Evolutionary conservation across 2,329 filamentous ascomycete species (phyloP), one percentile per base, ranked within the genome.

Genomic region (Trichoderma oligosporum): DNA sequence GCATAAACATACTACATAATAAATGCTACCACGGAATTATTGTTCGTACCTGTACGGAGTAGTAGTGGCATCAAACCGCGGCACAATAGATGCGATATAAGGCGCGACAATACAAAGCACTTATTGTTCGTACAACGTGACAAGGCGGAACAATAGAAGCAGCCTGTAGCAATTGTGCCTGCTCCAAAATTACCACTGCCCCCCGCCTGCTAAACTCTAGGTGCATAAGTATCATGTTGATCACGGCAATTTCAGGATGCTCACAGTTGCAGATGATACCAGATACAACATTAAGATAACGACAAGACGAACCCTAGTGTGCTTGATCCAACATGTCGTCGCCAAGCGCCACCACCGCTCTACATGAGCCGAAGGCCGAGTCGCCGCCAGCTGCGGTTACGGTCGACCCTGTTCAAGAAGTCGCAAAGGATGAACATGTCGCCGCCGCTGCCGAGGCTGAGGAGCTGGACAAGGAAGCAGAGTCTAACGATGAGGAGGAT

Each of bases 221-320:
- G 71, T 73, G 70, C 71, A 71, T 71, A 70, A 64, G 70, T 71
- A 71, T 72, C 68, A 72, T 58, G 62, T 70, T 65, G 65, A 66
- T 63, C 36, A 62, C 64, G 58, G 63, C 58, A 60, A 57, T 64
- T 71, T 65, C 67, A 67, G 65, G 64, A 71, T 65, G 67, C 71
- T 73, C 71, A 73, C 71, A 63, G 65, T 68, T 71, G 66, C 62
- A 68, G 64, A 71, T 70, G 69, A 69, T 67, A 60, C 62, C 64
- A 63, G 51, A 57, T 54, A 46, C 48, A 46, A 52, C 31, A 52
- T 12, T 36, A 52, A 55, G 18, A 55, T 46, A 38, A 46, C 33
- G 41, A 31, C 39, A 55, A 36, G 31, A 25, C 6, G 22, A 29
- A 22, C 35, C 52, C 18, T 35, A 16, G 31, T 29, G 33, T 20